These are phyloP conservation scores for Pleurotus eryngii DNA, from an alignment of 768 basidiomycete species.

Conservation along the genomic window DNA sequence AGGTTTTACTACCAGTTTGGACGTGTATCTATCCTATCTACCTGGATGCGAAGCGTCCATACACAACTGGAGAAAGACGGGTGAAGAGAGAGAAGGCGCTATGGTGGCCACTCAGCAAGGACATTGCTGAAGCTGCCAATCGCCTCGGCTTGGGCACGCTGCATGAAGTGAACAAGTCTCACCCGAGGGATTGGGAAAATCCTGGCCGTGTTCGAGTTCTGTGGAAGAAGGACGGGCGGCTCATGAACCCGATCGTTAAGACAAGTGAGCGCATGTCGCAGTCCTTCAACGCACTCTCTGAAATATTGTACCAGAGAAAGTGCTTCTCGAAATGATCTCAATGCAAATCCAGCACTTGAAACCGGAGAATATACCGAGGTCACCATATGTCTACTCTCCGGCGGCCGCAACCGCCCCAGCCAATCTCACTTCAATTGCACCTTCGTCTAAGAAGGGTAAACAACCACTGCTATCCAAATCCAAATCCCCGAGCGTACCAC, in stretches of 20 bases:
- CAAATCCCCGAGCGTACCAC: conserved; percentile 34
- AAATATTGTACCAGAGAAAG: conserved; percentile 56
- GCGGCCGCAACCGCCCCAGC: conserved; percentile 23
- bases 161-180: conserved; percentile 86
- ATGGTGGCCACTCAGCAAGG: conserved; percentile 95
- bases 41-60: conserved; percentile 91
- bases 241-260: conserved; percentile 66
- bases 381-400: conserved; percentile 48
- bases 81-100: conserved; percentile 75
- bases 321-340: conserved; percentile 71
- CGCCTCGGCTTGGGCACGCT: conserved; percentile 75
- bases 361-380: conserved; percentile 64
- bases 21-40: conserved; percentile 96
- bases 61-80: conserved; percentile 78
- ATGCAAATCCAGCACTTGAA: conserved; percentile 70
- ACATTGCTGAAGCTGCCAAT: conserved; percentile 82
- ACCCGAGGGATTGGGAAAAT: conserved; percentile 98
- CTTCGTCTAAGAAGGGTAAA: conserved; percentile 46
- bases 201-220: conserved; percentile 93
- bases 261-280: conserved; percentile 51
- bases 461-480: conserved; percentile 43
- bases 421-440: conserved; percentile 27
- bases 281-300: too few species aligned
- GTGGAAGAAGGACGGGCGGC: conserved; percentile 77
- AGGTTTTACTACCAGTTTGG: conserved; percentile 57